These are phyloP conservation scores for Fraxinus floribunda DNA, from an alignment of 305 asterid genomes.

Conservation along the genomic window DNA sequence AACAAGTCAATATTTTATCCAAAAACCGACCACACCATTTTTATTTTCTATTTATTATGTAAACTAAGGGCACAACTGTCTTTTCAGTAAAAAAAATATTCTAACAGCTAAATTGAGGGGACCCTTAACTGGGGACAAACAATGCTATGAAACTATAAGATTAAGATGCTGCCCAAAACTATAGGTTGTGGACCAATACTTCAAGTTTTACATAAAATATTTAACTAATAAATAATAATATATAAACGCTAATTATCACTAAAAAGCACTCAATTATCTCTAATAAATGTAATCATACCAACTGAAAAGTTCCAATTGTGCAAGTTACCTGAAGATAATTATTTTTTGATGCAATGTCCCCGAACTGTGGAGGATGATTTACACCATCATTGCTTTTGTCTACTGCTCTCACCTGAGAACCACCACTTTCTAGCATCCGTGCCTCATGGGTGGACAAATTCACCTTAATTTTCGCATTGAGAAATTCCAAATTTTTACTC, in stretches of 20 bases:
- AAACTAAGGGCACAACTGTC: neutral
- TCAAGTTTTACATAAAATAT: neutral
- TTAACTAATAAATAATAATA: neutral
- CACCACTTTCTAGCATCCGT: slow-evolving; percentile 26
- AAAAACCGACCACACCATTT: neutral
- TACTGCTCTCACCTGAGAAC: slow-evolving; percentile 25
- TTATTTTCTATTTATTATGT: neutral
- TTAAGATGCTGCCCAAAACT: neutral
- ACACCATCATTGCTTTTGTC: slow-evolving; percentile 29
- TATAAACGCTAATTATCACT: neutral
- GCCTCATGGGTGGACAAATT: slow-evolving; percentile 22
- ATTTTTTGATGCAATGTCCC: slow-evolving; percentile 21
- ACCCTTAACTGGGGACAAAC: neutral
- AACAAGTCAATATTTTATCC: neutral
- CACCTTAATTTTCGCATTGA: slow-evolving; percentile 29
- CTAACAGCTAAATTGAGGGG: neutral
- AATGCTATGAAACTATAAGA: neutral
- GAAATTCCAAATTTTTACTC: slow-evolving; percentile 17
- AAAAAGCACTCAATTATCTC: neutral
- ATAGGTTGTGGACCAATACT: neutral
- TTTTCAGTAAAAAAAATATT: neutral
- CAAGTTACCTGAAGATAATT: slow-evolving; percentile 54
- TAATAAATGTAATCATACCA: neutral
- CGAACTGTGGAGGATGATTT: slow-evolving; percentile 27
- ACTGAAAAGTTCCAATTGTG: neutral